phyloP scores from a whole-genome alignment of 805 yeast species.

The Danielia reshetovae region DNA sequence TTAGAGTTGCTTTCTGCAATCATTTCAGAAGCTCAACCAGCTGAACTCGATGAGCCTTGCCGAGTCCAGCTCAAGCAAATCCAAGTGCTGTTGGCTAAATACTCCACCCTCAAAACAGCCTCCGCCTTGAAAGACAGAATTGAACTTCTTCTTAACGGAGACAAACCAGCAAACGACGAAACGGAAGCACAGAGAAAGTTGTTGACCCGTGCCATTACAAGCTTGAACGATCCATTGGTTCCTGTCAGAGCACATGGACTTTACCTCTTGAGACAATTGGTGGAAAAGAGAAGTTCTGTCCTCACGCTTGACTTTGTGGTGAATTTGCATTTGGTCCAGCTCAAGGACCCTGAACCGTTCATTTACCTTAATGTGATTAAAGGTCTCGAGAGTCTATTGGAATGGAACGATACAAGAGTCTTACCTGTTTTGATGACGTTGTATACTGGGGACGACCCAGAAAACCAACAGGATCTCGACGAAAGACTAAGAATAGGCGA shows the following conservation, averaged over 20 bases:
- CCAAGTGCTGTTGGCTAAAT: constrained; percentile 13
- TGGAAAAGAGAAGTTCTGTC: constrained; percentile 46
- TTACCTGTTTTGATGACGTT: constrained; percentile 34
- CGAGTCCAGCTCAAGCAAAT: constrained; percentile 25
- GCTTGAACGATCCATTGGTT: constrained; percentile 70
- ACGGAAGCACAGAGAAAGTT: constrained; percentile 34
- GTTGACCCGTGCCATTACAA: constrained; percentile 58
- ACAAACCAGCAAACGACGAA: constrained; percentile 15
- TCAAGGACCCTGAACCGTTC: constrained; percentile 81
- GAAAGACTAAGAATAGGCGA: constrained; percentile 81
- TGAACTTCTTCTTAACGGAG: constrained; percentile 24
- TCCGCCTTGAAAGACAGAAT: constrained; percentile 29
- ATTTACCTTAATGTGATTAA: constrained; percentile 81
- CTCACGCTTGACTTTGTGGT: constrained; percentile 52
- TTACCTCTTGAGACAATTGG: constrained; percentile 54
- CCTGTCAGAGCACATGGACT: constrained; percentile 89
- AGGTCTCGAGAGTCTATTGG: constrained; percentile 63
- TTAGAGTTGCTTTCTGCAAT: constrained; percentile 36
- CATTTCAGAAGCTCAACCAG: constrained; percentile 25
- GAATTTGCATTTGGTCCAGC: constrained; percentile 56
- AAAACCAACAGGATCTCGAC: constrained; percentile 42
- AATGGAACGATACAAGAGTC: constrained; percentile 34
- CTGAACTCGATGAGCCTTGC: constrained; percentile 28
- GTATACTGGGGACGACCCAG: constrained; percentile 23
- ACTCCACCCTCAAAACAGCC: constrained; percentile 7